Conservation (phyloP, 2,329 filamentous ascomycete species). For the Zalaria sp. region DNA sequence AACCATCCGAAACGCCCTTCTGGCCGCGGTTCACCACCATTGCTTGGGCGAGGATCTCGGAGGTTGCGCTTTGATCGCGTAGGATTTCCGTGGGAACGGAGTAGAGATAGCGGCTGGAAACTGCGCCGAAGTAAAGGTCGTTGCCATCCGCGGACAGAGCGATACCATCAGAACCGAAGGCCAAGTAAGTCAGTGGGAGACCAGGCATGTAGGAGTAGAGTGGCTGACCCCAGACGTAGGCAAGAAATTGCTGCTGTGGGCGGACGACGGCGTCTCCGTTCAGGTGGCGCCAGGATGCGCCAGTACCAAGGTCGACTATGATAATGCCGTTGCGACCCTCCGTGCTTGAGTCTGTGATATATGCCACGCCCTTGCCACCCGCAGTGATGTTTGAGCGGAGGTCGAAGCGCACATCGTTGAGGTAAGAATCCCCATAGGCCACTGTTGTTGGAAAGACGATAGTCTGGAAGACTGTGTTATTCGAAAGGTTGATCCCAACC, state of each 20-base stretch:
- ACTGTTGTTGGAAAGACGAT: slow-evolving; percentile 36
- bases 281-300: slow-evolving; percentile 36
- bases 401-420: slow-evolving; percentile 42
- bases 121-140: slow-evolving; percentile 32
- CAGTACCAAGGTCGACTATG: slow-evolving; percentile 34
- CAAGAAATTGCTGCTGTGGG: slow-evolving; percentile 30
- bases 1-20: slow-evolving; percentile 37
- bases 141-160: slow-evolving; percentile 33
- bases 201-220: slow-evolving; percentile 27
- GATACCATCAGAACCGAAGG: slow-evolving; percentile 37
- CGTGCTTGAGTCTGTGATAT: slow-evolving; percentile 37
- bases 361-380: slow-evolving; percentile 33
- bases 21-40: slow-evolving; percentile 29
- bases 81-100: slow-evolving; percentile 29
- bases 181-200: slow-evolving; percentile 22
- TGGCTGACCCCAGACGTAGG: slow-evolving; percentile 34
- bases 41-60: slow-evolving; percentile 30
- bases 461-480: slow-evolving; percentile 32
- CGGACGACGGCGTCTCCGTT: slow-evolving; percentile 27
- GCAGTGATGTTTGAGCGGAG: slow-evolving; percentile 26
- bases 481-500: slow-evolving; percentile 31
- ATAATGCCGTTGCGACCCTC: slow-evolving; percentile 37
- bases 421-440: slow-evolving; percentile 34
- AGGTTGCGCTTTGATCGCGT: slow-evolving; percentile 20
- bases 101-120: slow-evolving; percentile 31